A percentile compares a stretch with the other conserved stretches of the same genome.
Evolutionary conservation across 768 basidiomycete species (phyloP).

Genomic region (Lanmaoa rubissima): DNA sequence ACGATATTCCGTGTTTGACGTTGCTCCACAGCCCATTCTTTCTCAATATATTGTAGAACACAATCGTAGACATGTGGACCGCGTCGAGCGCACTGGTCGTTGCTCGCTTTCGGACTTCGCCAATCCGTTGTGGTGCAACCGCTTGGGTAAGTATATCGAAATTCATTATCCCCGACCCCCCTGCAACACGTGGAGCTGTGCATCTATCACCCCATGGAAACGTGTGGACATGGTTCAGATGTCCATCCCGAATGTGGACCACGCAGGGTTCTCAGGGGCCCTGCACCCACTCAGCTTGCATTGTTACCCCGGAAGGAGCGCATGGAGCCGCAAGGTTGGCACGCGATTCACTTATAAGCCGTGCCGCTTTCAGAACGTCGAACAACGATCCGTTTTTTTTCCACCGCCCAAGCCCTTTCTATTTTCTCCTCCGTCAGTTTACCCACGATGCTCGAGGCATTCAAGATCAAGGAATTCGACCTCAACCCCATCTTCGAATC

Average conservation of each 20-base stretch:
- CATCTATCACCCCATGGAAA: conserved; percentile 9
- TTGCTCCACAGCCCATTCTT: neutral
- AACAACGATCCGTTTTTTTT: conserved; percentile 16
- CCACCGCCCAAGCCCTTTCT: conserved; percentile 8
- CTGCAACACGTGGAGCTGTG: conserved; percentile 20
- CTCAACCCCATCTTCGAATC: conserved; percentile 63
- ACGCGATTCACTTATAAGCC: conserved; percentile 30
- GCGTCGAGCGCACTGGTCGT: too few relatives aligned
- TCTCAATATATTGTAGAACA: neutral
- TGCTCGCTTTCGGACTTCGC: neutral
- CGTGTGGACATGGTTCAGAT: conserved; percentile 11
- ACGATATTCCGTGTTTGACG: neutral
- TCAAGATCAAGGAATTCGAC: conserved; percentile 78
- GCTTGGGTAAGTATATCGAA: conserved; percentile 4
- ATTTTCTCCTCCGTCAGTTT: neutral
- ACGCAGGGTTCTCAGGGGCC: conserved; percentile 22
- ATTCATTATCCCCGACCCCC: neutral
- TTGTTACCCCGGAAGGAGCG: conserved; percentile 28
- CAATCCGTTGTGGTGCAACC: neutral
- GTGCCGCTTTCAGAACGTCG: conserved; percentile 8
- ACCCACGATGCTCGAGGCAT: conserved; percentile 59
- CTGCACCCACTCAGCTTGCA: conserved; percentile 8
- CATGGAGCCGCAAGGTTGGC: conserved; percentile 26
- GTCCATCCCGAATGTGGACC: conserved; percentile 4
- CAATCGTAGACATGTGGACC: neutral